These are phyloP conservation scores for Yamadazyma philogaea DNA, from an alignment of 805 yeast species.

Conservation along the genomic window DNA sequence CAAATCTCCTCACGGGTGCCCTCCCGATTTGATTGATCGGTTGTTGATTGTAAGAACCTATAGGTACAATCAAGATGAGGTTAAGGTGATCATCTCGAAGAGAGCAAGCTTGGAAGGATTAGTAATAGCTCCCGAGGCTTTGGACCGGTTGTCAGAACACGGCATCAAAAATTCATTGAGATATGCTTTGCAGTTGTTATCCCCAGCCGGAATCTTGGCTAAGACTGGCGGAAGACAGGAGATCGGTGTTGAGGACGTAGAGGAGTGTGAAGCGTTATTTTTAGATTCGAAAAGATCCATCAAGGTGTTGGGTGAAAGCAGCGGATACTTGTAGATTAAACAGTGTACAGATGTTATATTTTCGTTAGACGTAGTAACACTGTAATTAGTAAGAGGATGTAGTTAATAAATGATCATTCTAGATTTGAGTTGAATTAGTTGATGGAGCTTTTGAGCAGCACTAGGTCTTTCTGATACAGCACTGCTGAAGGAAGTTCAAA, in stretches of 20 bases:
- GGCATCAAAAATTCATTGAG: conserved; percentile 82
- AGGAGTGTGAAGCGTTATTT: conserved; percentile 78
- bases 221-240: conserved; percentile 69
- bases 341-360: too few species aligned
- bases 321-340: conserved; percentile 31
- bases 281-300: conserved; percentile 82
- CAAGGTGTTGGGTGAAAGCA: conserved; percentile 53
- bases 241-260: conserved; percentile 67
- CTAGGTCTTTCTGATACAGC: too few species aligned
- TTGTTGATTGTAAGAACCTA: conserved; percentile 87
- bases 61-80: conserved; percentile 83
- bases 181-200: conserved; percentile 84
- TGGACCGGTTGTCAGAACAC: conserved; percentile 66
- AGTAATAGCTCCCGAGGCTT: conserved; percentile 62
- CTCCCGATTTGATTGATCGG: conserved; percentile 91
- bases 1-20: conserved; percentile 92
- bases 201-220: conserved; percentile 86
- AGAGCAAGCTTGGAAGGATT: conserved; percentile 77
- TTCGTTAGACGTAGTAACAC: too few species aligned
- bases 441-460: too few species aligned
- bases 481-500: too few species aligned
- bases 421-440: too few species aligned
- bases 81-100: conserved; percentile 74
- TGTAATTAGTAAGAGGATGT: conserved; percentile 2
- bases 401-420: too few species aligned